Percentiles rank a stretch among this genome's conserved stretches.
These are phyloP conservation scores for Oryza meridionalis DNA, from an alignment of 176 grass and related monocot genomes.

Conservation along the genomic window DNA sequence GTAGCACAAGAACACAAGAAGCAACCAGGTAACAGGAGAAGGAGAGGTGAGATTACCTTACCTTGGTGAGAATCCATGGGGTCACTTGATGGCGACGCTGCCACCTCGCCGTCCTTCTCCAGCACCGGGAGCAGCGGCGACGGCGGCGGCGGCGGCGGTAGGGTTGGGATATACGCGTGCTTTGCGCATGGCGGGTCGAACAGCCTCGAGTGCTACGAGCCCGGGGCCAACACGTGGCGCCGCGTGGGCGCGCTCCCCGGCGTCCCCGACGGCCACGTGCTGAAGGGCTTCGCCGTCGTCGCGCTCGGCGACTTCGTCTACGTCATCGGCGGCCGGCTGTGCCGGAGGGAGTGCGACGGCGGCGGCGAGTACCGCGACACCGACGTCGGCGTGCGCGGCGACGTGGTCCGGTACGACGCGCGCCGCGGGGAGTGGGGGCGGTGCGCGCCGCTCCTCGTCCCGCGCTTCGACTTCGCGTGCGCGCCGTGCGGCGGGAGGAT, in stretches of 20 bases:
- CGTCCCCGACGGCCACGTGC: constrained; percentile 49
- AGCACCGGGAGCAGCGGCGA: constrained; percentile 43
- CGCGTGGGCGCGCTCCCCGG: constrained; percentile 53
- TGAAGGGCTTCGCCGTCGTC: constrained; percentile 57
- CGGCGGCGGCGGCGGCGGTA: neutral
- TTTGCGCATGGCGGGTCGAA: constrained; percentile 42
- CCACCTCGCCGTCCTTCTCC: constrained; percentile 35
- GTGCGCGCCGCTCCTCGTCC: constrained; percentile 55
- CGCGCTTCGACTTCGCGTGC: constrained; percentile 74
- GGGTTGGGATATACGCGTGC: constrained; percentile 54
- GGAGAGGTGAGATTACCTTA: constrained; percentile 10
- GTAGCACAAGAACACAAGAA: neutral
- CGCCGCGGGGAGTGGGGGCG: constrained; percentile 47
- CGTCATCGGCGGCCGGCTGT: constrained; percentile 62
- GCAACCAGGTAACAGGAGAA: neutral
- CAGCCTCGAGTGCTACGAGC: constrained; percentile 64
- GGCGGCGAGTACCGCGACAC: constrained; percentile 20
- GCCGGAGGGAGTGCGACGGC: constrained; percentile 22
- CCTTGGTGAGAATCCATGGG: constrained; percentile 44
- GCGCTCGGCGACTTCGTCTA: constrained; percentile 52
- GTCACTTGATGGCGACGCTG: constrained; percentile 41
- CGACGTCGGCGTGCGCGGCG: constrained; percentile 51
- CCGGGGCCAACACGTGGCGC: constrained; percentile 50
- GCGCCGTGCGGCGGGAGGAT: constrained; percentile 55
- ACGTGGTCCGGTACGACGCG: constrained; percentile 56